Conservation (phyloP, 768 basidiomycete genomes). For the Erythrobasidium yunnanense region DNA sequence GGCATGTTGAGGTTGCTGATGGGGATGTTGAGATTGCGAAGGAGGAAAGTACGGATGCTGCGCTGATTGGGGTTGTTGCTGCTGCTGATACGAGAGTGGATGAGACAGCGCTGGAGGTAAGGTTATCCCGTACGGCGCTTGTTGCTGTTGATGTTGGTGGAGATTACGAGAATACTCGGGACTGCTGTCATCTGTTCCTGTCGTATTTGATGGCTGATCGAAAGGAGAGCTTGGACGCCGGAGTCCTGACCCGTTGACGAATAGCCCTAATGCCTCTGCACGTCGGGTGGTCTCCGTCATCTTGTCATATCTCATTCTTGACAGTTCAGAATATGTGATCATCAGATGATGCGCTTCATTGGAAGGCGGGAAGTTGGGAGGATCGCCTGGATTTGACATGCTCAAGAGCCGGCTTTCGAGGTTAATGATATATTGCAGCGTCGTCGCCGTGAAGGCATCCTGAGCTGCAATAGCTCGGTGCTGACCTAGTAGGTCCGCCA, state of each 20-base stretch:
- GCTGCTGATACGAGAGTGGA: background rate
- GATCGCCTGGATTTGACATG: constrained; percentile 16
- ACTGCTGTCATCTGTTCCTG: background rate
- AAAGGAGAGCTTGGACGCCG: background rate
- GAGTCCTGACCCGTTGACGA: constrained; percentile 4
- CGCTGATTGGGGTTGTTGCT: constrained; percentile 3
- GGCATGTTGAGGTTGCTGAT: background rate
- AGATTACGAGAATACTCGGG: background rate
- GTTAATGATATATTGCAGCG: constrained; percentile 70
- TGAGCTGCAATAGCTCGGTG: constrained; percentile 69
- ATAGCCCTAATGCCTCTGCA: constrained; percentile 39
- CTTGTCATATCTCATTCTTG: constrained; percentile 59
- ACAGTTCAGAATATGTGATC: constrained; percentile 50
- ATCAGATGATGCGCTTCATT: constrained; percentile 37
- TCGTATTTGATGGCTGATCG: background rate
- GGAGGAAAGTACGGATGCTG: background rate
- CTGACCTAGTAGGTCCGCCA: constrained; percentile 61
- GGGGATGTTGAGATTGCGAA: background rate
- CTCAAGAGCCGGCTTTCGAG: constrained; percentile 52
- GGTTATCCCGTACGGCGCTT: background rate
- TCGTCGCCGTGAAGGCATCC: constrained; percentile 67
- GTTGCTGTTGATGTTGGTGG: constrained; percentile 2
- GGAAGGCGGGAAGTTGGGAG: constrained; percentile 33
- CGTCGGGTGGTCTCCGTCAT: constrained; percentile 68
- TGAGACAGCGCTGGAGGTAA: background rate